These are phyloP conservation scores for Cryphonectria japonica DNA, from an alignment of 2,329 filamentous ascomycete species.

Conservation along the genomic window DNA sequence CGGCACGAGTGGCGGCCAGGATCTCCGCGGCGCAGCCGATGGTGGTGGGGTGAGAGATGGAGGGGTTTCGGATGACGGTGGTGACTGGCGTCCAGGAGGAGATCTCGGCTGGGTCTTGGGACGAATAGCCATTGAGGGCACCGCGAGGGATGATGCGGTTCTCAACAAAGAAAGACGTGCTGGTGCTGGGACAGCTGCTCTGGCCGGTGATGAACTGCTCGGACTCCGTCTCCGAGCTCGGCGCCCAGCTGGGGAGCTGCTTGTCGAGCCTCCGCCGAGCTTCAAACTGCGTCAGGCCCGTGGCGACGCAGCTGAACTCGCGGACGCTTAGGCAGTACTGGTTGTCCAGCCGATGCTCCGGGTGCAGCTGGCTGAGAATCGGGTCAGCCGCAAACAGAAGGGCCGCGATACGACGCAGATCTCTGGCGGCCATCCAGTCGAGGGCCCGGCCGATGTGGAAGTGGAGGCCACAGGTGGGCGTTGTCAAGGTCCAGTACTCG, in stretches of 20 bases:
- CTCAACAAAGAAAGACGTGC: background rate
- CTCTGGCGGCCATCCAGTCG: background rate
- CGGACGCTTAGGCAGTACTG: background rate
- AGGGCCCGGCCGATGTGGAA: background rate
- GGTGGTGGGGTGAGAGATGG: too few relatives aligned
- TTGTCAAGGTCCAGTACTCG: background rate
- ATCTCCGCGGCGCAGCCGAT: background rate
- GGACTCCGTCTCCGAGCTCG: background rate
- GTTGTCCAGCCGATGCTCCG: background rate
- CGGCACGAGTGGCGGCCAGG: background rate
- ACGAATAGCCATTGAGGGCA: background rate
- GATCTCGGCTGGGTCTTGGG: background rate
- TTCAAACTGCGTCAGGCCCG: background rate
- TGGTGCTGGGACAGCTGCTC: background rate
- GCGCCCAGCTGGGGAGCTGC: background rate
- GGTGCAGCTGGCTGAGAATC: conserved; percentile 5
- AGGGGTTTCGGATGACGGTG: too few relatives aligned
- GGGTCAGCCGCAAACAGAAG: conserved; percentile 10
- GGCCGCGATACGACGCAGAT: conserved; percentile 6
- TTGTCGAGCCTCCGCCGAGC: background rate
- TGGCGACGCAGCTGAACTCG: background rate
- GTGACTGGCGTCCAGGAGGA: too few relatives aligned
- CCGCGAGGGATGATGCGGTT: background rate
- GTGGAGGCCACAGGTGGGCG: background rate
- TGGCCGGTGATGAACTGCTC: background rate